A percentile compares a stretch with the other conserved stretches of the same genome.
Evolutionary conservation across 2,329 filamentous ascomycete genomes (phyloP).

Genomic region (Thelonectria discophora): DNA sequence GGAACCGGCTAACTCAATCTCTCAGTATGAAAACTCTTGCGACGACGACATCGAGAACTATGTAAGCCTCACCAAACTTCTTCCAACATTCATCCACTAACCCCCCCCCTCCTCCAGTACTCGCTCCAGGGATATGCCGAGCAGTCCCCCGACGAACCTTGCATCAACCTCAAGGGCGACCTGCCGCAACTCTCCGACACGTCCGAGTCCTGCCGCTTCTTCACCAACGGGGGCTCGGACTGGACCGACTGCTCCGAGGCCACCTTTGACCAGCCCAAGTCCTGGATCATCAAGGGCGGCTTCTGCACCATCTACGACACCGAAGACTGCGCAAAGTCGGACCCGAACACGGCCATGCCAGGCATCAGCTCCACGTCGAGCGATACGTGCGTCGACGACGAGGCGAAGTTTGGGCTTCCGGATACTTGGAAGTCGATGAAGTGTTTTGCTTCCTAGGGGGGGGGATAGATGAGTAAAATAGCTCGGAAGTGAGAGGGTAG

Average conservation of each 20-base stretch:
- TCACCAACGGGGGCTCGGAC: slow-evolving; percentile 7
- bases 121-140: slow-evolving; percentile 10
- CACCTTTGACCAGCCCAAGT: slow-evolving; percentile 10
- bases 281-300: slow-evolving; percentile 11
- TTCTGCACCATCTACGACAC: slow-evolving; percentile 12
- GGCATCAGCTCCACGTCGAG: neutral
- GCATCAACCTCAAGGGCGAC: slow-evolving; percentile 10
- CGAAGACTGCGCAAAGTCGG: slow-evolving; percentile 6
- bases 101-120: no score
- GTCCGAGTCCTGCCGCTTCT: slow-evolving; percentile 14
- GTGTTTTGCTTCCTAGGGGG: slow-evolving; percentile 10
- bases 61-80: slow-evolving; percentile 8
- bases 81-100: no score
- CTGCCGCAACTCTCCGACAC: slow-evolving; percentile 3
- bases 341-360: neutral
- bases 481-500: no score
- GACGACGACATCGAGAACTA: slow-evolving; percentile 6
- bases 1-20: neutral
- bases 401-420: slow-evolving; percentile 4
- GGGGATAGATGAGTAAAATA: no score
- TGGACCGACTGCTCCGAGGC: neutral
- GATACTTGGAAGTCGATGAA: slow-evolving; percentile 12
- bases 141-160: slow-evolving; percentile 8
- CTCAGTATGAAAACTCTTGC: slow-evolving; percentile 5
- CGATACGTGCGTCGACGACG: slow-evolving; percentile 3